Evolutionary conservation across 2,329 filamentous ascomycete genomes (phyloP).

Genomic region (Gnomoniopsis smithogilvyi): DNA sequence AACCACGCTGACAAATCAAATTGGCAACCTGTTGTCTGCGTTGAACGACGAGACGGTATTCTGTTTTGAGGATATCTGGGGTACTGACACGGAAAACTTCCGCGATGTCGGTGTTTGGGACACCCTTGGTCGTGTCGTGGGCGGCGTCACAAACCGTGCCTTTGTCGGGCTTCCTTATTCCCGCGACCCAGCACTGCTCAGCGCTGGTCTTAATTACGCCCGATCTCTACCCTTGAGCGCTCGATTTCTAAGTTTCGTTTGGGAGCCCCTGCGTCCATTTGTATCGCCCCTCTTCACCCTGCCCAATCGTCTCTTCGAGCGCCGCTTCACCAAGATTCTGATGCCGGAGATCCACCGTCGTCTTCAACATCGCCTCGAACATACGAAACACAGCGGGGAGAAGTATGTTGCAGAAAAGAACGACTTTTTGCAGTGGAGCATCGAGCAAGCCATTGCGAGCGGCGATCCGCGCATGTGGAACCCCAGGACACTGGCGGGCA

Average conservation of each 20-base stretch:
- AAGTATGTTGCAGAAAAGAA: constrained; percentile 29
- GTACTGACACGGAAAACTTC: constrained; percentile 16
- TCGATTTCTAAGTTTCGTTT: not conserved
- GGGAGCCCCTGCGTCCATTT: not conserved
- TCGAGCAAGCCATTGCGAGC: constrained; percentile 23
- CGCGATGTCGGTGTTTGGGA: not conserved
- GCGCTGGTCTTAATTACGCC: constrained; percentile 21
- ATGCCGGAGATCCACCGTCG: not conserved
- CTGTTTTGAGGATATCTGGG: constrained; percentile 25
- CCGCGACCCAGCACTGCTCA: constrained; percentile 20
- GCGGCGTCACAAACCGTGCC: constrained; percentile 7
- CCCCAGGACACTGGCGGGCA: constrained; percentile 34
- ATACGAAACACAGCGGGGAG: not conserved
- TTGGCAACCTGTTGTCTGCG: constrained; percentile 28
- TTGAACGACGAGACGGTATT: constrained; percentile 26
- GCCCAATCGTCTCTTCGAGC: not conserved
- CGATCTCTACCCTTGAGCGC: constrained; percentile 6
- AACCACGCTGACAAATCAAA: constrained; percentile 27
- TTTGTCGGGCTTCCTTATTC: constrained; percentile 22
- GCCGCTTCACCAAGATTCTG: not conserved
- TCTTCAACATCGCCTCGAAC: not conserved
- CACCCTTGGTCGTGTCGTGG: not conserved
- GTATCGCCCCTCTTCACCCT: not conserved
- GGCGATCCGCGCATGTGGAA: constrained; percentile 18
- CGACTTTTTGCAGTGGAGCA: constrained; percentile 46